These are phyloP conservation scores for Globisporangium nagaii DNA, from an alignment of 352 stramenopile species.

Conservation along the genomic window DNA sequence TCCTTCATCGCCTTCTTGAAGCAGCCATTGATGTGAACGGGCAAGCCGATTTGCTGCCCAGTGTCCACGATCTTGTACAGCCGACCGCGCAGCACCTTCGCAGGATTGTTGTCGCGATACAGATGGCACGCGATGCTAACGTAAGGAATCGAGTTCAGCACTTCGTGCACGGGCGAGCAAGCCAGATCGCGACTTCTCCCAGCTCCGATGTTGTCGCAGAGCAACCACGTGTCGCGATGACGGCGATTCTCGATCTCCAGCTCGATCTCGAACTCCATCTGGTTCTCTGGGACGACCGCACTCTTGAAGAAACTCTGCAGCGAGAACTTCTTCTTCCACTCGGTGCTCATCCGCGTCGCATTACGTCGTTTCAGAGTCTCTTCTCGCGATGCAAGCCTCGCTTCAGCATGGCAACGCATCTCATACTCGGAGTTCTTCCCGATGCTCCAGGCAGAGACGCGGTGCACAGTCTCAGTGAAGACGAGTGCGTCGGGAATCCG, in stretches of 20 bases:
- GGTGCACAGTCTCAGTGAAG: conserved; percentile 63
- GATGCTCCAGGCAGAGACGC: conserved; percentile 60
- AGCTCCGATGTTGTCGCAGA: conserved; percentile 59
- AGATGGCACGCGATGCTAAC: conserved; percentile 61
- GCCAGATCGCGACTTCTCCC: conserved; percentile 68
- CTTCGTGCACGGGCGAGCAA: conserved; percentile 49
- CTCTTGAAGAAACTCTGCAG: conserved; percentile 77
- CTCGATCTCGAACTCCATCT: conserved; percentile 59
- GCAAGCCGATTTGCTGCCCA: conserved; percentile 38
- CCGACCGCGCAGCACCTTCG: conserved; percentile 37
- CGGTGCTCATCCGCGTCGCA: conserved; percentile 37
- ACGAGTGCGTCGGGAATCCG: conserved; percentile 54
- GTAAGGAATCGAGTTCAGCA: conserved; percentile 56
- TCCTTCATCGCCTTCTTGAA: conserved; percentile 65
- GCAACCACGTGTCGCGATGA: conserved; percentile 50
- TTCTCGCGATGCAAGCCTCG: conserved; percentile 26
- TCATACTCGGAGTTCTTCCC: conserved; percentile 61
- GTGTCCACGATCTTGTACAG: conserved; percentile 60
- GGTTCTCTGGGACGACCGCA: conserved; percentile 45
- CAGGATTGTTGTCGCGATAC: conserved; percentile 37
- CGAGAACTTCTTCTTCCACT: conserved; percentile 79
- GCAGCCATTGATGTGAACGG: conserved; percentile 69
- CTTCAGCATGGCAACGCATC: conserved; percentile 46
- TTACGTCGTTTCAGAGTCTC: conserved; percentile 41
- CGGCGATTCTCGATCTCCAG: conserved; percentile 55